These are phyloP conservation scores for Leishmania aethiopica DNA, from an alignment of 208 protist genomes.

Conservation along the genomic window DNA sequence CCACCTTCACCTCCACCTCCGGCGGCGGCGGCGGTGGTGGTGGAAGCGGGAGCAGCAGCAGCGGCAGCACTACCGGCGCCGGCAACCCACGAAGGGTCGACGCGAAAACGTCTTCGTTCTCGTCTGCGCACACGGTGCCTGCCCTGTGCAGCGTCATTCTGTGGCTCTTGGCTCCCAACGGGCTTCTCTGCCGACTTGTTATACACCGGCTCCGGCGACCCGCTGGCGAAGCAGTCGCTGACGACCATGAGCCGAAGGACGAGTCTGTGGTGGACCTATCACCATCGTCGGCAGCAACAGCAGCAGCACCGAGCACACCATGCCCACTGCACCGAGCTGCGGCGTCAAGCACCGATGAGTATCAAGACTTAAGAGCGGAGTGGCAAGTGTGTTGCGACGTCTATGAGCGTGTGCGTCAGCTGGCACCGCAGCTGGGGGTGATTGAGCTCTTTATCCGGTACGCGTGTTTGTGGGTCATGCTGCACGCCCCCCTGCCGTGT, in stretches of 20 bases:
- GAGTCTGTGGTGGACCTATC: not conserved
- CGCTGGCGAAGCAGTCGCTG: not conserved
- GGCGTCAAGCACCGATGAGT: not conserved
- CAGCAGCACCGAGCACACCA: not conserved
- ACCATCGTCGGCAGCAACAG: not conserved
- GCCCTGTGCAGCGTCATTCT: slow-evolving; percentile 23
- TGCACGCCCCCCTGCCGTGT: slow-evolving; percentile 17
- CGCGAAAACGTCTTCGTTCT: not conserved
- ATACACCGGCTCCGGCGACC: not conserved
- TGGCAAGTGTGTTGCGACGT: not conserved
- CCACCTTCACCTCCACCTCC: not conserved
- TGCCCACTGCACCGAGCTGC: not conserved
- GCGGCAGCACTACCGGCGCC: not conserved
- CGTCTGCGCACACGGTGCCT: slow-evolving; percentile 17
- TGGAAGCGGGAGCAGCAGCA: not conserved
- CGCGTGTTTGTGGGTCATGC: slow-evolving; percentile 21
- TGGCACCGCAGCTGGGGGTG: slow-evolving; percentile 17
- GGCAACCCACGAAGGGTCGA: no score
- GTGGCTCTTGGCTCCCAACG: slow-evolving; percentile 37
- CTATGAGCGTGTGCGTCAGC: slow-evolving; percentile 15
- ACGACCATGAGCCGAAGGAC: not conserved
- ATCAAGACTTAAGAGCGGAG: not conserved
- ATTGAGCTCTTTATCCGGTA: slow-evolving; percentile 22
- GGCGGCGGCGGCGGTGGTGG: not conserved
- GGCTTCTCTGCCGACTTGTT: slow-evolving; percentile 16